A percentile compares a stretch with the other conserved stretches of the same genome.
These are phyloP conservation scores for Termitomyces sp. DNA, from an alignment of 1,284 basidiomycete genomes.

Conservation along the genomic window DNA sequence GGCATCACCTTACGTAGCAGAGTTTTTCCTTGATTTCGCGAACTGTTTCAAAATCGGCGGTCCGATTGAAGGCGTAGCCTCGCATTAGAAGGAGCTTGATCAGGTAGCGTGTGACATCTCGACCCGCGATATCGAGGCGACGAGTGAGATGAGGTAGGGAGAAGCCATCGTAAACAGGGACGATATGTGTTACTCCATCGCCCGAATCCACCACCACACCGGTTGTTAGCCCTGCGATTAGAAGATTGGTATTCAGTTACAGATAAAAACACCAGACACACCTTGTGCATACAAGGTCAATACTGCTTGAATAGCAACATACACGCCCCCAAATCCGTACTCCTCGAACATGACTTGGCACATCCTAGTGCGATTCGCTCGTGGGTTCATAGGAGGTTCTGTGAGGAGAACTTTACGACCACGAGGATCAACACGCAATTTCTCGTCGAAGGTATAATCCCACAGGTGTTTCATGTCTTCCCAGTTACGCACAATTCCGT, in stretches of 20 bases:
- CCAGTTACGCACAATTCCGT: conserved; percentile 99
- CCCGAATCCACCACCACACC: conserved; percentile 99
- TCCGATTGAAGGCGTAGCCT: conserved; percentile 98
- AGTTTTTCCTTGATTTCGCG: conserved; percentile 98
- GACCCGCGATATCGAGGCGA: conserved; percentile 94
- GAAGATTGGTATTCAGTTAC: background rate
- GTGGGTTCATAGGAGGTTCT: conserved; percentile 99
- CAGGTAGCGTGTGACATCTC: conserved; percentile 96
- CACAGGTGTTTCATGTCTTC: conserved; percentile 98
- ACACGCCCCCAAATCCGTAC: conserved; percentile 94
- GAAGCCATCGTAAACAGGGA: conserved; percentile 97
- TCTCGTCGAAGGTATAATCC: conserved; percentile 98
- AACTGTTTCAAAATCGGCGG: conserved; percentile 98
- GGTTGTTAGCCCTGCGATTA: conserved; percentile 80
- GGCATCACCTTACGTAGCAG: conserved; percentile 85
- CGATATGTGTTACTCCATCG: conserved; percentile 98
- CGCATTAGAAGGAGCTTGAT: conserved; percentile 98
- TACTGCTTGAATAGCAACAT: conserved; percentile 98
- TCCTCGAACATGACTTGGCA: conserved; percentile 99
- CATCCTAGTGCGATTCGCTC: conserved; percentile 90
- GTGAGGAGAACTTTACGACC: conserved; percentile 93
- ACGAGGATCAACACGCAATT: conserved; percentile 83
- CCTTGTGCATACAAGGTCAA: conserved; percentile 97
- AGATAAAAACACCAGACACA: conserved; percentile 34
- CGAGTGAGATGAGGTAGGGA: conserved; percentile 92